A percentile compares a stretch with the other conserved stretches of the same genome.
These are phyloP conservation scores for Jamesozyma spencerorum DNA, from an alignment of 805 yeast genomes.

Conservation along the genomic window DNA sequence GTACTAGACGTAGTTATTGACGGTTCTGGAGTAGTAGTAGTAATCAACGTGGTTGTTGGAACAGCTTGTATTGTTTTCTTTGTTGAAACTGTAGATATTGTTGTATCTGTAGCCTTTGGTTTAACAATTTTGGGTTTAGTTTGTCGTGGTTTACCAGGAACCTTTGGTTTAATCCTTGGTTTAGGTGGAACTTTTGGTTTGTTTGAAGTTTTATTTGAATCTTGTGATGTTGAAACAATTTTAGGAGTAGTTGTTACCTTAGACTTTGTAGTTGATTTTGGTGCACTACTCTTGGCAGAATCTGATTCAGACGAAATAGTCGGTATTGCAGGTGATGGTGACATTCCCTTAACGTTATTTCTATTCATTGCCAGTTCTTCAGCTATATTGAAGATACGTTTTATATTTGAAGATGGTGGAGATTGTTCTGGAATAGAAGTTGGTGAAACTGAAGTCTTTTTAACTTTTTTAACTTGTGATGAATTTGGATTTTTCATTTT, in stretches of 20 bases:
- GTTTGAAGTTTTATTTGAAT: background rate
- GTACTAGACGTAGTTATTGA: background rate
- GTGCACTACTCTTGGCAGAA: background rate
- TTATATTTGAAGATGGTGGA: background rate
- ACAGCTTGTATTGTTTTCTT: background rate
- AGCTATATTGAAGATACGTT: conserved; percentile 23
- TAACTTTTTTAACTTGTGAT: background rate
- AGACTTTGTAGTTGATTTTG: background rate
- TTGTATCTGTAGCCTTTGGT: background rate
- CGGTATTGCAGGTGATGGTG: conserved; percentile 14
- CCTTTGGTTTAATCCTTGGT: conserved; percentile 2
- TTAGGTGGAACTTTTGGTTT: background rate
- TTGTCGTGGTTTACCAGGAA: background rate
- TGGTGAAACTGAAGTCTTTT: background rate
- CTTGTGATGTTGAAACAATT: background rate
- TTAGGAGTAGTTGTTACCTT: background rate
- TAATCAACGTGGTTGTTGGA: background rate
- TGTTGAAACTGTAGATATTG: conserved; percentile 1
- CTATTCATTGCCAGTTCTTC: conserved; percentile 28
- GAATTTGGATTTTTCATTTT: background rate
- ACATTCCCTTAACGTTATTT: conserved; percentile 13
- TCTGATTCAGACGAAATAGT: too few relatives aligned
- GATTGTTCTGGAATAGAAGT: background rate
- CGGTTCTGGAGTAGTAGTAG: background rate
- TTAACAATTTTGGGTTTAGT: background rate